A percentile compares a stretch with the other conserved stretches of the same genome.
phyloP scores from a whole-genome alignment of 768 basidiomycete genomes.

The Cyclocybe aegerita region DNA sequence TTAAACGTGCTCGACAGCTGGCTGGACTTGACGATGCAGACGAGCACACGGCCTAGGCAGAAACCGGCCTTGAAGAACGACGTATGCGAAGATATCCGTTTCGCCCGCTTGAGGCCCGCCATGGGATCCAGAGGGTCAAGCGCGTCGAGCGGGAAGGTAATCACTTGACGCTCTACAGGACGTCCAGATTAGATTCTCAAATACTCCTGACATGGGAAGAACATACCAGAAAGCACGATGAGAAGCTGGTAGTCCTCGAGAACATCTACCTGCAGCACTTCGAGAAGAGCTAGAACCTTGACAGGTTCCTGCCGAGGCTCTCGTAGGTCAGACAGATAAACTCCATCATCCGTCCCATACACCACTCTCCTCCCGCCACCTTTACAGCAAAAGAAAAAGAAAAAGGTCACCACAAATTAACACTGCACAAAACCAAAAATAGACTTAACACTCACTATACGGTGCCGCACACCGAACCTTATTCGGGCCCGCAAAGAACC shows the following conservation, averaged over 20 bases:
- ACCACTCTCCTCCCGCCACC: slow-evolving; percentile 83
- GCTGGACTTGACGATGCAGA: slow-evolving; percentile 96
- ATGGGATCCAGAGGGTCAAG: slow-evolving; percentile 88
- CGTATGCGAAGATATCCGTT: slow-evolving; percentile 93
- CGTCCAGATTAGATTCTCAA: neutral
- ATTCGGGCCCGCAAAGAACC: slow-evolving; percentile 82
- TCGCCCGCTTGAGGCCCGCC: slow-evolving; percentile 89
- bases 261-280: slow-evolving; percentile 94
- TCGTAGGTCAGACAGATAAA: slow-evolving; percentile 88
- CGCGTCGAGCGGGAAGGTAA: slow-evolving; percentile 93
- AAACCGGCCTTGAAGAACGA: slow-evolving; percentile 97
- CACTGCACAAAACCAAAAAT: neutral
- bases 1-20: slow-evolving; percentile 97
- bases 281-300: slow-evolving; percentile 84
- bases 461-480: slow-evolving; percentile 92
- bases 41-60: slow-evolving; percentile 87
- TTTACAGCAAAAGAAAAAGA: slow-evolving; percentile 26
- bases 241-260: slow-evolving; percentile 94
- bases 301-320: slow-evolving; percentile 78
- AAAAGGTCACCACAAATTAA: slow-evolving; percentile 7
- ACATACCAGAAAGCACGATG: slow-evolving; percentile 94
- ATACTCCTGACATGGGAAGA: neutral
- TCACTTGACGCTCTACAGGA: slow-evolving; percentile 84
- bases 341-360: slow-evolving; percentile 97
- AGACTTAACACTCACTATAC: slow-evolving; percentile 59